Base-by-base conservation (phyloP, 371 early-diverging fungal genomes). In the Sporodiniella umbellata region DNA sequence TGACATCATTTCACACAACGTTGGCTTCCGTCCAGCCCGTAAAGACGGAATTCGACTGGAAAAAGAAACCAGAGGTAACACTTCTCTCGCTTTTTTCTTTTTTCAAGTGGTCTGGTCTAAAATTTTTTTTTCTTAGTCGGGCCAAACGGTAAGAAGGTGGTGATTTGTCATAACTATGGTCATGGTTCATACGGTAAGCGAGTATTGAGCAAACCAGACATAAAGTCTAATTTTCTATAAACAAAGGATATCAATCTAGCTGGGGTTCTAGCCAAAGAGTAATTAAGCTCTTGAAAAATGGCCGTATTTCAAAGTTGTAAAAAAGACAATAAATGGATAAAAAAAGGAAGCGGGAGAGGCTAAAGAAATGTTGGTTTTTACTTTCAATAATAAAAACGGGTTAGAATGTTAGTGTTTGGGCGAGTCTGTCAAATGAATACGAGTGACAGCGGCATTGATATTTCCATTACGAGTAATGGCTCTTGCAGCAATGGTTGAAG, bases 21-120 rank as follows among this genome's bases (percentile, higher is more conserved):
- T 88, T 22, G 90, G 92, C 15, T 75, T 89, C 47, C 72, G 90
- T 18, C 90, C 92, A 11, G 75, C 80, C 2, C 71, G 92, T n/a
- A 54, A 72, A 23, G 85, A 75, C 33, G 90, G 90, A 14, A 77
- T 86, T 15, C 81, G 92, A 12, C 50, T 87, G 23, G 89, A 90
- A 50, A 78, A 79, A 5, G 84, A 88, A 40, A 64, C 60, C 15
- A 54, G 60, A 43, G 63, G 79, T 72, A 79, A 71, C 69, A 68
- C n/a, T n/a, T n/a, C n/a, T n/a, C n/a, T n/a, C n/a, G n/a, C n/a
- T n/a, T n/a, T 53, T 15, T 15, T 31, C 0, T 22, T 37, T 23
- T 8, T 21, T 8, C 23, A 17, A 4, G 3, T 28, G 15, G 12
- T 23, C 1, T 43, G 17, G 14, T 23, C 8, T 25, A 37, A 31